These are phyloP conservation scores for Guadua angustifolia DNA, from an alignment of 176 grass and related monocot genomes.

Conservation along the genomic window DNA sequence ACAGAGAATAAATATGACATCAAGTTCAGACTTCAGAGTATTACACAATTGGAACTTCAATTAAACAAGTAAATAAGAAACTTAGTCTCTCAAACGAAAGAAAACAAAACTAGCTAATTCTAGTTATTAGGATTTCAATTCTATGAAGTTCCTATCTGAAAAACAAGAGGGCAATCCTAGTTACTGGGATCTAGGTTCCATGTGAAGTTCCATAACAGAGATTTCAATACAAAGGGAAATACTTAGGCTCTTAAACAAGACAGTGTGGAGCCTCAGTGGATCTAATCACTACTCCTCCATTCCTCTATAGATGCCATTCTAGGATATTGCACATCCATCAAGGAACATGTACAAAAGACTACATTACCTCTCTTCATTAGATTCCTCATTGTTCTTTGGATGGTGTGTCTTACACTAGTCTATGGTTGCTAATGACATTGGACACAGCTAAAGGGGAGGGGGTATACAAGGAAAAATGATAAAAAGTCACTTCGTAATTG, in stretches of 20 bases:
- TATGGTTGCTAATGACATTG: too few species aligned
- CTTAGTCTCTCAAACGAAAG: background rate
- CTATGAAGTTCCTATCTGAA: background rate
- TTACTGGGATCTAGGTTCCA: background rate
- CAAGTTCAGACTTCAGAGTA: slow-evolving; percentile 35
- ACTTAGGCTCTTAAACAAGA: background rate
- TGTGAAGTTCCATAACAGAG: background rate
- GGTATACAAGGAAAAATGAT: too few species aligned
- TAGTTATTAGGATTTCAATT: background rate
- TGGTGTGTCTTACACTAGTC: too few species aligned
- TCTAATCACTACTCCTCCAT: background rate
- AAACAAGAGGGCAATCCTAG: background rate
- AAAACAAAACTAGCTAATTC: background rate
- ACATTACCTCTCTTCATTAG: too few species aligned
- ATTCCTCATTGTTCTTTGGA: too few species aligned
- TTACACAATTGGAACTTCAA: background rate
- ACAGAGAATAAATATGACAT: slow-evolving; percentile 17
- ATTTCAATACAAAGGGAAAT: background rate
- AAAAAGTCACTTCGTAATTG: too few species aligned
- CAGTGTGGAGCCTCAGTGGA: background rate
- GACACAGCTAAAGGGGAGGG: too few species aligned
- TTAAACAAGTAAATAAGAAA: slow-evolving; percentile 16
- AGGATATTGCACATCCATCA: too few species aligned
- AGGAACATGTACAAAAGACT: too few species aligned
- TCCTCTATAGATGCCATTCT: too few species aligned